phyloP scores from a whole-genome alignment of 1,284 basidiomycete genomes.

The Somion occarium region DNA sequence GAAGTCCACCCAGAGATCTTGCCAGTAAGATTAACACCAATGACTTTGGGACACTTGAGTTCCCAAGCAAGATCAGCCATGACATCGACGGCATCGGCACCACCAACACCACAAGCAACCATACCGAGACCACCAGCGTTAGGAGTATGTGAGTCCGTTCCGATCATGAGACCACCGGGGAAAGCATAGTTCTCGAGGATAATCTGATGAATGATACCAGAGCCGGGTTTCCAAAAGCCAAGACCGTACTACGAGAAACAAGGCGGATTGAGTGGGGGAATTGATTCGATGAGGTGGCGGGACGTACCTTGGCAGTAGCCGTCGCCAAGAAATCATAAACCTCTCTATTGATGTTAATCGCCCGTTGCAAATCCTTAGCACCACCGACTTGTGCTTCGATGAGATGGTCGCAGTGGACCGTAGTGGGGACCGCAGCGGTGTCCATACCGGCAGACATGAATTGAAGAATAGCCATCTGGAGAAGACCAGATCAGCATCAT shows the following conservation, averaged over 20 bases:
- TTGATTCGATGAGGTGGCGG: conserved; percentile 2
- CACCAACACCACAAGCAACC: conserved; percentile 98
- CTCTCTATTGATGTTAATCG: conserved; percentile 95
- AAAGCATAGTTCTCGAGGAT: conserved; percentile 99
- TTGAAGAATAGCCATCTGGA: conserved; percentile 96
- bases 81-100: conserved; percentile 98
- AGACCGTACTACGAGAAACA: conserved; percentile 76
- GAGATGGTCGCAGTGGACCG: conserved; percentile 98
- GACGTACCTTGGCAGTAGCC: conserved; percentile 82
- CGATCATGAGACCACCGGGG: conserved; percentile 99
- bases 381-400: conserved; percentile 97
- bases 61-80: conserved; percentile 99
- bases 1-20: conserved; percentile 97
- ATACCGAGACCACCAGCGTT: conserved; percentile 99
- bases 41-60: conserved; percentile 98
- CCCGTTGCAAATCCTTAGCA: conserved; percentile 89
- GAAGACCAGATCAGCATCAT: conserved; percentile 20
- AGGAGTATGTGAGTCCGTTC: conserved; percentile 98
- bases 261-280: neutral
- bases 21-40: conserved; percentile 96
- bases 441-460: conserved; percentile 99
- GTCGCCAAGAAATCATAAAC: conserved; percentile 99
- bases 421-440: conserved; percentile 95
- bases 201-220: conserved; percentile 97
- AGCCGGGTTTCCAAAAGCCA: conserved; percentile 99